phyloP scores from a whole-genome alignment of 257 asterid species.

The Lycium barbarum region DNA sequence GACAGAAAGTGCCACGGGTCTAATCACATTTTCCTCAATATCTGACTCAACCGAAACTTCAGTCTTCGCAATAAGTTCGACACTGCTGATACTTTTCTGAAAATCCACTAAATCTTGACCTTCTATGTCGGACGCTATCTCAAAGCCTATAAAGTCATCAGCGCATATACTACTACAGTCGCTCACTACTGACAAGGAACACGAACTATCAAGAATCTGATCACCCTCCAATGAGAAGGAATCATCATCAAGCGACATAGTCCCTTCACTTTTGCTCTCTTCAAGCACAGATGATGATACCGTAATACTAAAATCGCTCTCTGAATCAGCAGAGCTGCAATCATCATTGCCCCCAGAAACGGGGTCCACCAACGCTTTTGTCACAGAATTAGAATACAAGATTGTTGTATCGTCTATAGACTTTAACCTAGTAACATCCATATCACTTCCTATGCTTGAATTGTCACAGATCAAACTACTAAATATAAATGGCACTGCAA shows the following conservation, averaged over 20 bases:
- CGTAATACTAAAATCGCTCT: constrained; percentile 39
- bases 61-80: constrained; percentile 49
- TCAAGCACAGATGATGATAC: constrained; percentile 41
- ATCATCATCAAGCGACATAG: constrained; percentile 47
- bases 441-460: constrained; percentile 39
- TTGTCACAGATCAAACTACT: constrained; percentile 54
- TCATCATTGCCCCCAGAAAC: constrained; percentile 44
- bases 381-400: constrained; percentile 43
- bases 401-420: constrained; percentile 51
- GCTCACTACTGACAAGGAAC: constrained; percentile 81
- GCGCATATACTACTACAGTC: constrained; percentile 87
- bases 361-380: constrained; percentile 42
- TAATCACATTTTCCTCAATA: constrained; percentile 37
- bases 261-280: constrained; percentile 38
- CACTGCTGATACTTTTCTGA: constrained; percentile 45
- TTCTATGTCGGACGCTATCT: constrained; percentile 51
- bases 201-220: constrained; percentile 51
- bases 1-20: constrained; percentile 41
- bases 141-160: constrained; percentile 70
- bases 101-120: constrained; percentile 41
- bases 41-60: constrained; percentile 37
- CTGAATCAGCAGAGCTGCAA: constrained; percentile 36
- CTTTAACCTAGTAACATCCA: constrained; percentile 52
- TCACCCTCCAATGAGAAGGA: constrained; percentile 65
- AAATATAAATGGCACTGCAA: constrained; percentile 61